phyloP scores from a whole-genome alignment of 2,329 filamentous ascomycete species.

The Scorias spongiosa region DNA sequence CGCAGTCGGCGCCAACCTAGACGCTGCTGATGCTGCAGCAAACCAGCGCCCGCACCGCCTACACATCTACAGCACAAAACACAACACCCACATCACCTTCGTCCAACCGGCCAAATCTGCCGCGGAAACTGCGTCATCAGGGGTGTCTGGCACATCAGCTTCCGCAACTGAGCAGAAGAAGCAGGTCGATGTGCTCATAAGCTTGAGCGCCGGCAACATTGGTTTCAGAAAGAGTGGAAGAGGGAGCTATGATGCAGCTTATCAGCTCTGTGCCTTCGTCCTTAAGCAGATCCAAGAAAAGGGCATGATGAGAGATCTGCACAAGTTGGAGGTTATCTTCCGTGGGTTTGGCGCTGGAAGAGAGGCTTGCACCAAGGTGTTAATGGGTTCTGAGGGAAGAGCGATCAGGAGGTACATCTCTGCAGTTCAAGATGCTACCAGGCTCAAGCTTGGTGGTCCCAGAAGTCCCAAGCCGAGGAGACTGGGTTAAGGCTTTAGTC shows the following conservation, averaged over 20 bases:
- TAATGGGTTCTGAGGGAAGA: constrained; percentile 74
- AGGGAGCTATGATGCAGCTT: constrained; percentile 77
- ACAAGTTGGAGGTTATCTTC: constrained; percentile 62
- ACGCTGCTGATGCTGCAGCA: constrained; percentile 1
- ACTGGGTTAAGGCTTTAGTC: constrained; percentile 40
- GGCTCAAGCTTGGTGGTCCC: constrained; percentile 89
- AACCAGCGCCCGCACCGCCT: constrained; percentile 53
- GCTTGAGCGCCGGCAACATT: constrained; percentile 69
- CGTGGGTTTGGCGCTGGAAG: constrained; percentile 76
- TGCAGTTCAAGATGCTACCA: constrained; percentile 71
- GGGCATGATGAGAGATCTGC: constrained; percentile 61
- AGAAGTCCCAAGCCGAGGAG: constrained; percentile 74
- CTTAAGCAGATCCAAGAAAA: constrained; percentile 73
- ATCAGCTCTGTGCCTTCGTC: constrained; percentile 73
- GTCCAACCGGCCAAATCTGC: constrained; percentile 45
- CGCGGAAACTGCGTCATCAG: constrained; percentile 11
- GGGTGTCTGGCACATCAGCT: constrained; percentile 12
- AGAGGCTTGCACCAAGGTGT: constrained; percentile 77
- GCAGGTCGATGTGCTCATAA: constrained; percentile 52
- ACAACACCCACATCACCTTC: constrained; percentile 90
- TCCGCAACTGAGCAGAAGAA: constrained; percentile 36
- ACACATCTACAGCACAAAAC: constrained; percentile 73
- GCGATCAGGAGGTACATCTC: constrained; percentile 58
- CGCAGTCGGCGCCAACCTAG: constrained; percentile 6
- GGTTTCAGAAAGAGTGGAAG: constrained; percentile 77